Conservation (phyloP, 2,329 filamentous ascomycete species). For the Pseudogymnoascus sp. region DNA sequence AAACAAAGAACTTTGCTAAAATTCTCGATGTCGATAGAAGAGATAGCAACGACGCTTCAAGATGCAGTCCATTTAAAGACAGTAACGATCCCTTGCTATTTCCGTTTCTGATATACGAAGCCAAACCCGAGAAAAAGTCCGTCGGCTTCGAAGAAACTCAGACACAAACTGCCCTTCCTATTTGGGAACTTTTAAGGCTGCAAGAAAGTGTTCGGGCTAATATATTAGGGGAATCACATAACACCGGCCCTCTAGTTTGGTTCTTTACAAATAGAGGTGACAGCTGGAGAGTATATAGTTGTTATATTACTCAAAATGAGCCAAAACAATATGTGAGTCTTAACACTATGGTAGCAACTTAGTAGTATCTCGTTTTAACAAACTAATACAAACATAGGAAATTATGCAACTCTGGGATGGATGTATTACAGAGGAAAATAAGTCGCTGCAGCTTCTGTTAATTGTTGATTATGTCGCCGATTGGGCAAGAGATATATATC, state of each 20-base stretch:
- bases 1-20: constrained; percentile 12
- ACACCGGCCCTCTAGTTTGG: not conserved
- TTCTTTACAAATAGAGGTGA: not conserved
- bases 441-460: constrained; percentile 23
- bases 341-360: not conserved
- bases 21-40: not conserved
- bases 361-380: not conserved
- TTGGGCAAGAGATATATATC: constrained; percentile 26
- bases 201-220: constrained; percentile 16
- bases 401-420: constrained; percentile 21
- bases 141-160: constrained; percentile 17
- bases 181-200: constrained; percentile 19
- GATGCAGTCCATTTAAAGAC: constrained; percentile 11
- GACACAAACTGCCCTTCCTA: constrained; percentile 20
- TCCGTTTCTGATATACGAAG: constrained; percentile 23
- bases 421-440: constrained; percentile 17
- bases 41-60: not conserved
- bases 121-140: constrained; percentile 17
- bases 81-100: constrained; percentile 15
- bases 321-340: not conserved
- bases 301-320: not conserved
- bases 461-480: constrained; percentile 27
- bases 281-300: not conserved
- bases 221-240: not conserved
- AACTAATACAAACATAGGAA: constrained; percentile 1